phyloP scores from a whole-genome alignment of 257 asterid species.

The Cynanchum wilfordii region DNA sequence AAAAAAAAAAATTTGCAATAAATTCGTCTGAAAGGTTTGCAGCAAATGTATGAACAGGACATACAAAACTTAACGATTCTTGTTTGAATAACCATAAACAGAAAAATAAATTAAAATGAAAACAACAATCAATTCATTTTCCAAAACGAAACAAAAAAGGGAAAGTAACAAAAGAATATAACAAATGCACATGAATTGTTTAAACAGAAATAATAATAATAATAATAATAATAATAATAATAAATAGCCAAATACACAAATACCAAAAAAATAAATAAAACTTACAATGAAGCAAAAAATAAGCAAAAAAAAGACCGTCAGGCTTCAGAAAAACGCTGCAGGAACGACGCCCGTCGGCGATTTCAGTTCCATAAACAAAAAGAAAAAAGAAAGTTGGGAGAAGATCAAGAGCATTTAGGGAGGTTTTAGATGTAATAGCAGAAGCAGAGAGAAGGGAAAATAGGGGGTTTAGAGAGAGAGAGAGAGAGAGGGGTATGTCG shows the following conservation, averaged over 20 bases:
- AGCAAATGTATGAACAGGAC: not conserved
- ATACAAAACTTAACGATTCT: not conserved
- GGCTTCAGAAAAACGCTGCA: not conserved
- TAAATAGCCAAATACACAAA: not conserved
- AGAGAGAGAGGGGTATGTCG: not conserved
- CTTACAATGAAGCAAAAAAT: not conserved
- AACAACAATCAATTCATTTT: not conserved
- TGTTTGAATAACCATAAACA: not conserved
- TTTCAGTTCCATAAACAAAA: not conserved
- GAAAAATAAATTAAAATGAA: not conserved
- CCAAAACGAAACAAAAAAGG: not conserved
- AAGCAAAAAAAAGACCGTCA: not conserved
- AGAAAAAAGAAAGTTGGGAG: not conserved
- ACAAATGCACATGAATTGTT: conserved; percentile 3
- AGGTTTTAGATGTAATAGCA: not conserved
- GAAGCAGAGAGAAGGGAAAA: not conserved
- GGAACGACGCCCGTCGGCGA: not conserved
- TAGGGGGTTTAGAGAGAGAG: conserved; percentile 23
- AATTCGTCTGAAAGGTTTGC: not conserved
- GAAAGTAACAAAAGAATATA: not conserved
- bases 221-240: not conserved
- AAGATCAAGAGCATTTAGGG: not conserved
- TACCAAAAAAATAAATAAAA: not conserved
- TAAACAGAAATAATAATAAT: not conserved
- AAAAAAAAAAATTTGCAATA: not conserved